Base-by-base conservation (phyloP, 192 early-diverging fungal genomes). In the Coemansia interrupta region DNA sequence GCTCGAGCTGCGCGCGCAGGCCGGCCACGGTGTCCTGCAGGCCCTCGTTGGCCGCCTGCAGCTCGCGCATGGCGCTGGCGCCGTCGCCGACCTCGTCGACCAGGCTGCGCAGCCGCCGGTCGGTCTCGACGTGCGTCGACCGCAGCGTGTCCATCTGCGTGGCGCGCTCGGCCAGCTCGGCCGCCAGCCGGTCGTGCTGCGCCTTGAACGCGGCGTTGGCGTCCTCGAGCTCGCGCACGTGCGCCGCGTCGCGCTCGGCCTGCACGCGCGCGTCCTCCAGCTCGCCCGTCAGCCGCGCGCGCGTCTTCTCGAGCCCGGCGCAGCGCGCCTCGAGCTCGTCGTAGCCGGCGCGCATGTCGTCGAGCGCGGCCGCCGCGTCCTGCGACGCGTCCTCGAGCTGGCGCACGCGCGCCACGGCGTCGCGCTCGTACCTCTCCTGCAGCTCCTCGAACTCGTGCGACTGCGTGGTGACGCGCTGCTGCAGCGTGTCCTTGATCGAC, bases 181-280 rank as follows among this genome's bases (percentile, higher is more conserved):
- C 47, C 0, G 29, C 30, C 38, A 71, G 58, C 43, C 43, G 17
- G 32, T 64, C 72, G 77, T 64, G 87, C 84, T 24, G 90, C 78
- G 47, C 83, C 84, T 51, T 88, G 79, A 53, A 90, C 50, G 68
- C 78, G 40, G 52, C 59, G 52, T 70, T 80, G 24, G 78, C 70
- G 57, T 74, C 56, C 58, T 80, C 69, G 41, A 80, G 61, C 51
- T 73, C 67, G 18, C 63, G 42, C 59, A 83, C 83, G 69, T 90
- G 89, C 24, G 70, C 55, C 12, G 56, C 45, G 59, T 90, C 87
- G 24, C 89, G 84, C 64, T 94, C 91, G 26, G 80, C 64, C 60
- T 91, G 88, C 56, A 85, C 79, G 14, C 83, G 77, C 30, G 90
- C 66, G 53, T 94, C 90, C 68, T 92, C 89, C 11, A 88, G 81